Conservation (phyloP, 2,329 filamentous ascomycete genomes). For the Allantophomopsis lycopodina region DNA sequence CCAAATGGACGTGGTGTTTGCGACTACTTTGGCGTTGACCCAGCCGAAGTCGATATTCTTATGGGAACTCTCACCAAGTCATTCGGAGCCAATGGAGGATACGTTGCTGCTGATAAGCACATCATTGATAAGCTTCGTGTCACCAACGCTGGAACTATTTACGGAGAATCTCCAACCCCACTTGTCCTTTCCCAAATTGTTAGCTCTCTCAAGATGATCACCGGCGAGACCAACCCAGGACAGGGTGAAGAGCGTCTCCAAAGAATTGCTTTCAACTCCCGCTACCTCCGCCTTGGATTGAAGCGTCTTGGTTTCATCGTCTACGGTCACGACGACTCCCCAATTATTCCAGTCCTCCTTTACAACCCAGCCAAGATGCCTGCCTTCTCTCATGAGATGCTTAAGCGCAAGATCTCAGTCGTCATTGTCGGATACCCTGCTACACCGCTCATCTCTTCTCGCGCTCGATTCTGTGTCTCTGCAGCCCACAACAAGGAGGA, state of each 20-base stretch:
- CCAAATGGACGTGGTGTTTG: constrained; percentile 84
- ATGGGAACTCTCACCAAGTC: constrained; percentile 99
- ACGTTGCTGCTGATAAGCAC: constrained; percentile 76
- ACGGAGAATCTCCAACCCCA: constrained; percentile 77
- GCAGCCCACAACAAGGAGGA: constrained; percentile 98
- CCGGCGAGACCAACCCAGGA: constrained; percentile 73
- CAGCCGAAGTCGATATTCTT: constrained; percentile 78
- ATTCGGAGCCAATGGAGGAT: constrained; percentile 95
- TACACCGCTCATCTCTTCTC: constrained; percentile 86
- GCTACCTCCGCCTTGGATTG: constrained; percentile 91
- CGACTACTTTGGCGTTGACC: constrained; percentile 90
- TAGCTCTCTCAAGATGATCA: constrained; percentile 75
- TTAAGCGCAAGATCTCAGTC: constrained; percentile 92
- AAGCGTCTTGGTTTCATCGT: constrained; percentile 96
- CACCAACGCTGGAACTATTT: constrained; percentile 75
- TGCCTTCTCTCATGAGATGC: constrained; percentile 97
- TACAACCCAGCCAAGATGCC: constrained; percentile 99
- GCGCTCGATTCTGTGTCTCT: constrained; percentile 90
- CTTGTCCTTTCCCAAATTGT: constrained; percentile 86
- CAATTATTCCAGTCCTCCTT: constrained; percentile 85
- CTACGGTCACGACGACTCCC: constrained; percentile 94
- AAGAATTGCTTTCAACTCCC: constrained; percentile 93
- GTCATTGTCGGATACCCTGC: constrained; percentile 96
- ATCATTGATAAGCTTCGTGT: constrained; percentile 86
- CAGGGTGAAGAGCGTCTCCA: constrained; percentile 94